A percentile compares a stretch with the other conserved stretches of the same genome.
Evolutionary conservation across 495 filamentous ascomycete genomes (phyloP).

Genomic region (Hypomontagnella submonticulosa): DNA sequence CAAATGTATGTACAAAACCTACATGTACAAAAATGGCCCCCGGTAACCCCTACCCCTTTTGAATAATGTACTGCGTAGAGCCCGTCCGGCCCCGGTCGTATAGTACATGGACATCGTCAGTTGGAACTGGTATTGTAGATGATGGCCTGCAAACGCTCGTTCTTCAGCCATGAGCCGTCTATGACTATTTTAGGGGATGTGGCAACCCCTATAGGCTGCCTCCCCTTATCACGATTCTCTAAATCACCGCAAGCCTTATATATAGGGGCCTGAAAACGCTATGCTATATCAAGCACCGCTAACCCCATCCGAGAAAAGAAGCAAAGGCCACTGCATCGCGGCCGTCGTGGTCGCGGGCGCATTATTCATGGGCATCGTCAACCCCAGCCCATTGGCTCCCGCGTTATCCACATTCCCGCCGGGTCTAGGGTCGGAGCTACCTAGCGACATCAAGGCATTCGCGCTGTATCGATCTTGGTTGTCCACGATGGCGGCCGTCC

Average conservation of each 20-base stretch:
- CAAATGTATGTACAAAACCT: constrained; percentile 15
- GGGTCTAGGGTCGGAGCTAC: constrained; percentile 41
- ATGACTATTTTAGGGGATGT: neutral
- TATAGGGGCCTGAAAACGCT: neutral
- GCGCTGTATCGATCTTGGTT: constrained; percentile 59
- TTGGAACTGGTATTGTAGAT: constrained; percentile 6
- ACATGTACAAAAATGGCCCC: neutral
- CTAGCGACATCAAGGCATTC: constrained; percentile 55
- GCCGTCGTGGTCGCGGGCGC: constrained; percentile 35
- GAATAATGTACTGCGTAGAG: too few relatives aligned
- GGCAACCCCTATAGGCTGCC: too few relatives aligned
- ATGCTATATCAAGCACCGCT: constrained; percentile 35
- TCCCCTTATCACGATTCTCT: too few relatives aligned
- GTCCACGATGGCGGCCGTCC: constrained; percentile 59
- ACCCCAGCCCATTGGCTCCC: constrained; percentile 19
- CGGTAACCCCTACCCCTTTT: neutral
- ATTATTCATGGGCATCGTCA: constrained; percentile 41
- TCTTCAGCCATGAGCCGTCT: too few relatives aligned
- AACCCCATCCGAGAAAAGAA: constrained; percentile 47
- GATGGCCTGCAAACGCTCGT: neutral
- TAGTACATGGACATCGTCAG: constrained; percentile 36
- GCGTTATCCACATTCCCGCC: constrained; percentile 30
- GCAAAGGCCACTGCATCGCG: constrained; percentile 44
- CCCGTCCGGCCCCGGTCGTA: constrained; percentile 20
- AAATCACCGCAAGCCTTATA: neutral